phyloP scores from a whole-genome alignment of 306 rosid genomes.

The Lathyrus tuberosus region DNA sequence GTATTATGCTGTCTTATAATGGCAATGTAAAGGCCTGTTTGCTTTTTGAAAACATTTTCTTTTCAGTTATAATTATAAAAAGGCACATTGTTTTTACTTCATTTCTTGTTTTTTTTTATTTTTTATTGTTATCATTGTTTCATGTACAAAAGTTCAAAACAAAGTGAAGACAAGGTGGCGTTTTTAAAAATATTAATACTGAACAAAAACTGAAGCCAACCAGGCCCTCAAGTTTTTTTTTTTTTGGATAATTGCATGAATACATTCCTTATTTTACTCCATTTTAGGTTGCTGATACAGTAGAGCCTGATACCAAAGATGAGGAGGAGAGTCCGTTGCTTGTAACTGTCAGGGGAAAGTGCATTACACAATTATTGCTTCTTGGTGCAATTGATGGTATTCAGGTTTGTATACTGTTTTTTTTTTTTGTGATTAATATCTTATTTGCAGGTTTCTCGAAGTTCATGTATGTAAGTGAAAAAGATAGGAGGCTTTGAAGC shows the following conservation, averaged over 20 bases:
- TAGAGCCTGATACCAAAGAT: slow-evolving; percentile 66
- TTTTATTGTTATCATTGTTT: slow-evolving; percentile 4
- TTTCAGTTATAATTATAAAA: slow-evolving; percentile 7
- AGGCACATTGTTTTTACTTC: neutral
- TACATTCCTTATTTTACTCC: slow-evolving; percentile 35
- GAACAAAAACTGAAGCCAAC: slow-evolving; percentile 6
- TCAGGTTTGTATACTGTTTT: slow-evolving; percentile 67
- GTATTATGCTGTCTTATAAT: slow-evolving; percentile 45
- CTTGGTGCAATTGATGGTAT: slow-evolving; percentile 88
- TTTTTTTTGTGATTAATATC: slow-evolving; percentile 29
- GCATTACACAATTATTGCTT: slow-evolving; percentile 91
- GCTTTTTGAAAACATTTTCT: neutral
- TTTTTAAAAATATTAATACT: neutral
- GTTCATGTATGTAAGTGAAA: neutral
- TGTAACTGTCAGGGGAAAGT: slow-evolving; percentile 82
- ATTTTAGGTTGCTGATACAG: slow-evolving; percentile 68
- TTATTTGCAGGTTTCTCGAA: slow-evolving; percentile 10
- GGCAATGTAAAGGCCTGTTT: neutral
- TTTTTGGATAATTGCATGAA: slow-evolving; percentile 12
- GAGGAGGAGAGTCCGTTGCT: slow-evolving; percentile 85
- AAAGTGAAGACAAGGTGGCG: neutral
- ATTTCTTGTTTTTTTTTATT: neutral
- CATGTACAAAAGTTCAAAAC: neutral
- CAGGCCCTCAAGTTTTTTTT: slow-evolving; percentile 17
- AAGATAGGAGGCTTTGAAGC: slow-evolving; percentile 32